Base-by-base conservation (phyloP, 73 alveolate species). In the Paramecium caudatum region DNA sequence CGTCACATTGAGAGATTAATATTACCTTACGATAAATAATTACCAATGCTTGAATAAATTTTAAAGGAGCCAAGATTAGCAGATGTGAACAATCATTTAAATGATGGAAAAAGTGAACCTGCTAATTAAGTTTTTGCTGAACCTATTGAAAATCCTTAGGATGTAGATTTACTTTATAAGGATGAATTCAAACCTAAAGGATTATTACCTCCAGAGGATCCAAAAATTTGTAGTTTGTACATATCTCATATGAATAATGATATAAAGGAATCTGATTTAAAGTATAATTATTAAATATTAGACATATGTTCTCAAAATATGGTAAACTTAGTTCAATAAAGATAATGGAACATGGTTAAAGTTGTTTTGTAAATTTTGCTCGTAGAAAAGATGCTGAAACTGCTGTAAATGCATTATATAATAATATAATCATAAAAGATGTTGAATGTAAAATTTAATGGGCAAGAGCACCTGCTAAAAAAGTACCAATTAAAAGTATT, bases 301-400 rank as follows among this genome's bases (percentile, higher is more conserved):
- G 91, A 47, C 34, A 86, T 17, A 4, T 63, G 39, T 86, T 86
- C 46, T 36, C 27, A 32, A 63, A 86, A 37, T 86, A 25, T 43
- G 93, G 93, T 9, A 49, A 70, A 13, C 27, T 86, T 16, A 23
- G 65, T 46, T 62, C 90, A 12, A 86, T 86, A 63, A 86, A 86
- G 55, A 41, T 86, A 0, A 62, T 86, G 82, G 65, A 62, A 12
- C 84, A 62, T 62, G 84, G 84, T 33, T 13, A 39, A 39, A 62
- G 93, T 63, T 70, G 90, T 9, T 86, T 86, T 32, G 65, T 86
- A 3, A 86, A 86, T 43, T 86, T 86, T 36, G 41, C 62, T 8
- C 49, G 48, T 25, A 86, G 93, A 63, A 86, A 86, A 78, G 68
- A 70, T 8, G 93, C 93, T 9, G 93, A 86, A 86, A 78, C 61